A percentile compares a stretch with the other conserved stretches of the same genome.
Evolutionary conservation across 2,329 filamentous ascomycete genomes (phyloP).

Genomic region (Penicillium italicum): DNA sequence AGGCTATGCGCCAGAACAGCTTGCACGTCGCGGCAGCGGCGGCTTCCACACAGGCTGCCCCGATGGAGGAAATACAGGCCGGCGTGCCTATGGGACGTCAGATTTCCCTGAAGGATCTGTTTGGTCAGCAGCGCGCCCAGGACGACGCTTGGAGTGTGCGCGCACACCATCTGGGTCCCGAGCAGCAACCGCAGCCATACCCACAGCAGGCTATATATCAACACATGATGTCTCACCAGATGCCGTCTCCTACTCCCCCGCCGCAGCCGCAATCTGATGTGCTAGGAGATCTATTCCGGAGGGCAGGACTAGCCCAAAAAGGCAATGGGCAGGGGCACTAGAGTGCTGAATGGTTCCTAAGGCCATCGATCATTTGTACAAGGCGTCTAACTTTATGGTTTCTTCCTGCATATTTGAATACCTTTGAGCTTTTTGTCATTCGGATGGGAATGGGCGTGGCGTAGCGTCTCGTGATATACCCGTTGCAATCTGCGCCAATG

Average conservation of each 20-base stretch:
- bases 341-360: background rate
- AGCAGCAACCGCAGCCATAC: slow-evolving; percentile 10
- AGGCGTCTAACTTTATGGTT: slow-evolving; percentile 13
- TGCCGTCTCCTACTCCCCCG: slow-evolving; percentile 8
- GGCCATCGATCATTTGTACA: background rate
- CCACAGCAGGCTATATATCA: slow-evolving; percentile 9
- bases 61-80: slow-evolving; percentile 37
- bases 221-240: slow-evolving; percentile 12
- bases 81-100: slow-evolving; percentile 52
- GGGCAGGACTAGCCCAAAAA: slow-evolving; percentile 39
- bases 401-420: background rate
- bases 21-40: slow-evolving; percentile 33
- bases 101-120: slow-evolving; percentile 52
- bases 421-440: background rate
- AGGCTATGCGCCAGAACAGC: slow-evolving; percentile 33
- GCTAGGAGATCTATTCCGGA: slow-evolving; percentile 43
- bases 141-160: slow-evolving; percentile 52
- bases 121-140: slow-evolving; percentile 53
- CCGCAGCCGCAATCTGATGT: slow-evolving; percentile 32
- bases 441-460: slow-evolving; percentile 5
- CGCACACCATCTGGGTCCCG: slow-evolving; percentile 39
- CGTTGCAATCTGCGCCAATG: slow-evolving; percentile 12
- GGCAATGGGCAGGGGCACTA: slow-evolving; percentile 16
- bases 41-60: slow-evolving; percentile 27
- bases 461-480: slow-evolving; percentile 24